Evolutionary conservation across 2,329 filamentous ascomycete species (phyloP).

Genomic region (Coniosporium tulheliwenetii): DNA sequence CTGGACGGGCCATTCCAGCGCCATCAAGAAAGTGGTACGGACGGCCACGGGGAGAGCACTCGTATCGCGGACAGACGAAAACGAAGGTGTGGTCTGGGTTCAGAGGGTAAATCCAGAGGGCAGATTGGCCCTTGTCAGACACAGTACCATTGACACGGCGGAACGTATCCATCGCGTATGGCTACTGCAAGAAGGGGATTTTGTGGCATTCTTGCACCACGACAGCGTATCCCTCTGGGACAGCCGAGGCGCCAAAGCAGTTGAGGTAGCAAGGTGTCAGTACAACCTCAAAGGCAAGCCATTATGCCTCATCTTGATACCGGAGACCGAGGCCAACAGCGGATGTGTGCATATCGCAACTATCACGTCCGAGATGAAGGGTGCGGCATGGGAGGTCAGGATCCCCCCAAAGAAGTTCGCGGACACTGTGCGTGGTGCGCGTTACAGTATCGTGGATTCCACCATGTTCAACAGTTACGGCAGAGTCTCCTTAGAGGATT

Average conservation of each 20-base stretch:
- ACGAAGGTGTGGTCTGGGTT: conserved; percentile 73
- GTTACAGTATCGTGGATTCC: no score
- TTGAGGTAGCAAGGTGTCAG: conserved; percentile 39
- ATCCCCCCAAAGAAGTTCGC: conserved; percentile 31
- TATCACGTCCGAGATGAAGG: conserved; percentile 61
- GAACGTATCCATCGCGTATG: conserved; percentile 69
- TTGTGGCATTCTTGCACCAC: conserved; percentile 66
- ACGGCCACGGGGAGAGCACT: conserved; percentile 69
- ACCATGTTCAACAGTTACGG: conserved; percentile 1
- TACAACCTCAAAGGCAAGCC: conserved; percentile 55
- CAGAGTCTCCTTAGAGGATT: conserved; percentile 41
- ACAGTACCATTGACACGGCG: conserved; percentile 50
- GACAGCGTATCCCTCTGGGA: conserved; percentile 65
- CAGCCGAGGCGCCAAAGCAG: conserved; percentile 44
- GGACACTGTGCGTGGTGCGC: background rate
- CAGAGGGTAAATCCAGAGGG: conserved; percentile 39
- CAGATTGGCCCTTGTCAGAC: conserved; percentile 40
- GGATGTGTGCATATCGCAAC: conserved; percentile 54
- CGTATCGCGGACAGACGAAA: conserved; percentile 62
- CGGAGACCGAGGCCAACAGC: conserved; percentile 41
- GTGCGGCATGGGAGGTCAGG: conserved; percentile 65
- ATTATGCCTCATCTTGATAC: conserved; percentile 64
- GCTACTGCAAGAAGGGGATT: conserved; percentile 59
- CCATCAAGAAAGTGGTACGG: conserved; percentile 73
- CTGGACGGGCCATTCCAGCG: conserved; percentile 72